Conservation (phyloP, 345 rosid genomes). For the Acer yangbiense region DNA sequence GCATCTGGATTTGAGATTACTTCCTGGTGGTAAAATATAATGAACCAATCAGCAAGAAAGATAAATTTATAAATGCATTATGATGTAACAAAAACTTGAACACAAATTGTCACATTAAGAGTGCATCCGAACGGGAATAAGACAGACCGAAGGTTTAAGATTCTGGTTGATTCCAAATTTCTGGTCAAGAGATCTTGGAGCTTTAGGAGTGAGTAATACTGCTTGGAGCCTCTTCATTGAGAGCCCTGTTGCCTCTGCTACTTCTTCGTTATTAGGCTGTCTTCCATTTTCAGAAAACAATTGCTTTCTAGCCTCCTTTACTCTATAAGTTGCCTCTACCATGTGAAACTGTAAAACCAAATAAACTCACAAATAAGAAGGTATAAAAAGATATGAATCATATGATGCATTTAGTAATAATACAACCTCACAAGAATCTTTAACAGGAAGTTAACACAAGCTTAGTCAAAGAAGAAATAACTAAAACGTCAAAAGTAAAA, state of each 20-base stretch:
- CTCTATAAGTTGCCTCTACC: slow-evolving; percentile 90
- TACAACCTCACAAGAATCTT: neutral
- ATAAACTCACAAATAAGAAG: slow-evolving; percentile 5
- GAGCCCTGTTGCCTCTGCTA: slow-evolving; percentile 86
- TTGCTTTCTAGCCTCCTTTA: slow-evolving; percentile 85
- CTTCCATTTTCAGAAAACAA: slow-evolving; percentile 65
- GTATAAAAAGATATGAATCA: neutral
- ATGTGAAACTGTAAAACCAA: slow-evolving; percentile 73
- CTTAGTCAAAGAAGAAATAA: slow-evolving; percentile 9
- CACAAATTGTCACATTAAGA: neutral
- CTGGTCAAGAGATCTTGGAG: slow-evolving; percentile 89
- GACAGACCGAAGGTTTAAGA: slow-evolving; percentile 80
- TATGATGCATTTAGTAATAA: neutral
- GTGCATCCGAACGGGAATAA: neutral
- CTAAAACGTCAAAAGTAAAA: slow-evolving; percentile 13
- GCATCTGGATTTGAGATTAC: slow-evolving; percentile 78
- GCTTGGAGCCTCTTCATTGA: slow-evolving; percentile 84
- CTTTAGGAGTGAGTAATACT: slow-evolving; percentile 75
- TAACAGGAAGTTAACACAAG: neutral
- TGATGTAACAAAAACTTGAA: slow-evolving; percentile 1
- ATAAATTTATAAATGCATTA: neutral
- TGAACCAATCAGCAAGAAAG: slow-evolving; percentile 5
- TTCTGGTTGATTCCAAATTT: slow-evolving; percentile 72
- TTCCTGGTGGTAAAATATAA: slow-evolving; percentile 52
- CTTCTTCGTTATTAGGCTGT: slow-evolving; percentile 77